These are phyloP conservation scores for Blastobotrys terrestris DNA, from an alignment of 805 yeast genomes.

Conservation along the genomic window DNA sequence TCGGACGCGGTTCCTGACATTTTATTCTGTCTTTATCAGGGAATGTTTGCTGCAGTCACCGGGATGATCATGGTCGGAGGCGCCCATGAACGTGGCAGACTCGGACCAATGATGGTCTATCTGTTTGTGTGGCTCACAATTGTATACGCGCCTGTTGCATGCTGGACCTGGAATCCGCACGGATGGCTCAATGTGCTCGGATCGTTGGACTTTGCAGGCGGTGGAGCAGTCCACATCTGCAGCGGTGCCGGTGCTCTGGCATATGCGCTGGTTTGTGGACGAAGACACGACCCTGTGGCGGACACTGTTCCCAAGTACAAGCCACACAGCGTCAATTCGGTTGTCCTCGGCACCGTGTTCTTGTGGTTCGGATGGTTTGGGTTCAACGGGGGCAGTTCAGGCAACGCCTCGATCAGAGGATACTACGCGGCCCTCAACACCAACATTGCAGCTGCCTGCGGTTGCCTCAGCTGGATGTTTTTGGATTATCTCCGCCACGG, in stretches of 20 bases:
- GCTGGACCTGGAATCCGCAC: conserved; percentile 93
- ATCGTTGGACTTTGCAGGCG: conserved; percentile 94
- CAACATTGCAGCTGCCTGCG: conserved; percentile 86
- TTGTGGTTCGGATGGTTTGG: conserved; percentile 99
- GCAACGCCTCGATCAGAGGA: conserved; percentile 86
- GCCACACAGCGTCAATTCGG: conserved; percentile 88
- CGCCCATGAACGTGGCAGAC: conserved; percentile 94
- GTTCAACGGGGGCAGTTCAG: conserved; percentile 97
- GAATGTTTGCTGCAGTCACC: conserved; percentile 93
- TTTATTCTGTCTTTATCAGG: conserved; percentile 80
- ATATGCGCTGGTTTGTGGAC: conserved; percentile 86
- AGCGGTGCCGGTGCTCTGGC: conserved; percentile 95
- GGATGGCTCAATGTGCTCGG: conserved; percentile 88
- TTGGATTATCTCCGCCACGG: conserved; percentile 83
- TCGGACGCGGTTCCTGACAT: conserved; percentile 74
- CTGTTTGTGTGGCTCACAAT: conserved; percentile 90
- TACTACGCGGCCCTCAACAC: conserved; percentile 93
- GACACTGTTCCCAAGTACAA: conserved; percentile 77
- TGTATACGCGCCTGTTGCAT: conserved; percentile 93
- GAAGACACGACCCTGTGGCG: conserved; percentile 71
- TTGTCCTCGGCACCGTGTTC: conserved; percentile 88
- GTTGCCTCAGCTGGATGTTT: conserved; percentile 92
- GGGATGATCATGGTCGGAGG: conserved; percentile 96
- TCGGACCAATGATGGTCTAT: conserved; percentile 95
- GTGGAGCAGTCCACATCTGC: conserved; percentile 95